phyloP scores from a whole-genome alignment of 2,329 filamentous ascomycete genomes.

The Sporothrix mexicana region DNA sequence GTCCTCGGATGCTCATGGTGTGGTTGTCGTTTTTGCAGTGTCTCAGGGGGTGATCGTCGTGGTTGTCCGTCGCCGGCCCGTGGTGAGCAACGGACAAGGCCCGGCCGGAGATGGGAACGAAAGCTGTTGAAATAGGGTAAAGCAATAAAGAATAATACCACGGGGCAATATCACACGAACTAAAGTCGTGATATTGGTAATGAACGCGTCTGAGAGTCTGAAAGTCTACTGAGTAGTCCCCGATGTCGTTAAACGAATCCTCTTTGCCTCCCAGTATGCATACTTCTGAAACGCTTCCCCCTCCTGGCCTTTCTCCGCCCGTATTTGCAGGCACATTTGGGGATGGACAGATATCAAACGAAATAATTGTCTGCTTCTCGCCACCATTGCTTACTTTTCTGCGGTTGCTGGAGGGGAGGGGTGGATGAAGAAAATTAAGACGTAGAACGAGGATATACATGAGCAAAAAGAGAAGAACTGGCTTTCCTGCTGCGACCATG shows the following conservation, averaged over 20 bases:
- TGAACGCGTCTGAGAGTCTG: not conserved
- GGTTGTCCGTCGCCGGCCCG: conserved; percentile 2
- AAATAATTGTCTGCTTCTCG: not conserved
- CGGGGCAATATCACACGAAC: too few relatives aligned
- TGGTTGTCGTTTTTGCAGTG: conserved; percentile 20
- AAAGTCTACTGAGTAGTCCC: too few relatives aligned
- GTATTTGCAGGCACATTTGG: not conserved
- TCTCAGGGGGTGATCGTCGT: conserved; percentile 5
- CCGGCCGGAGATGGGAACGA: not conserved
- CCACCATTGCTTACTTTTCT: not conserved
- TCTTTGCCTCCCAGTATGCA: not conserved
- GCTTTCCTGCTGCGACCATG: too few relatives aligned
- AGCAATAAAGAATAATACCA: too few relatives aligned
- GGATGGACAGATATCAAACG: not conserved
- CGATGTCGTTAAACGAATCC: not conserved
- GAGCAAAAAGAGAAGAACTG: not conserved
- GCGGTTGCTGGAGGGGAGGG: not conserved
- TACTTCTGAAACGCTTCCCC: conserved; percentile 24
- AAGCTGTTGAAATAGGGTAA: not conserved
- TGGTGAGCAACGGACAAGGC: not conserved
- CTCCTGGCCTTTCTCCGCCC: not conserved
- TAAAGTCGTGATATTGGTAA: not conserved
- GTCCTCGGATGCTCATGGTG: not conserved
- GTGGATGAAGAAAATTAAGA: not conserved
- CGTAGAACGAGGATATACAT: not conserved